These are phyloP conservation scores for Didymella exigua DNA, from an alignment of 2,329 filamentous ascomycete species.

Conservation along the genomic window DNA sequence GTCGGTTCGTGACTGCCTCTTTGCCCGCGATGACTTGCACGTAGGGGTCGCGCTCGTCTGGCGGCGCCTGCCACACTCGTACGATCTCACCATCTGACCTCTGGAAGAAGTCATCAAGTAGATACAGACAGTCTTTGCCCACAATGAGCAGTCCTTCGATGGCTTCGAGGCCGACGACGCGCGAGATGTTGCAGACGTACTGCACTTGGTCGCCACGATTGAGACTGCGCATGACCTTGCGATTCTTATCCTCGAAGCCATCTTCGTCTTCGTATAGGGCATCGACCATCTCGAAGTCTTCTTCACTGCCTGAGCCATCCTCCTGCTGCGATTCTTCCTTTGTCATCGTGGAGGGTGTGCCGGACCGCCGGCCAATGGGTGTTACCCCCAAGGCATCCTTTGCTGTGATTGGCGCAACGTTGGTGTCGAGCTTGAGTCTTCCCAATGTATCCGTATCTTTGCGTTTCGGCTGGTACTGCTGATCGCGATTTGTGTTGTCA, in stretches of 20 bases:
- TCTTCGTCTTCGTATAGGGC: slow-evolving; percentile 86
- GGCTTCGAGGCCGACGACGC: slow-evolving; percentile 90
- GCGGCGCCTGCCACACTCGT: slow-evolving; percentile 90
- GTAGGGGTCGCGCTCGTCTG: slow-evolving; percentile 92
- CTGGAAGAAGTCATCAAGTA: slow-evolving; percentile 97
- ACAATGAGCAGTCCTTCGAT: slow-evolving; percentile 92
- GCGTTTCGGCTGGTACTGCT: slow-evolving; percentile 84
- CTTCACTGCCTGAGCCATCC: slow-evolving; percentile 64
- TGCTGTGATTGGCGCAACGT: slow-evolving; percentile 40
- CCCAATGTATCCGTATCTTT: slow-evolving; percentile 64
- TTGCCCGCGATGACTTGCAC: slow-evolving; percentile 89
- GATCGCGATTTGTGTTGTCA: slow-evolving; percentile 68
- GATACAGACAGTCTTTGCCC: slow-evolving; percentile 88
- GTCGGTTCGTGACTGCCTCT: slow-evolving; percentile 62
- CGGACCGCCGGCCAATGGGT: slow-evolving; percentile 29
- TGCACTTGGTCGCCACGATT: slow-evolving; percentile 91
- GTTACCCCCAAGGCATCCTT: slow-evolving; percentile 40
- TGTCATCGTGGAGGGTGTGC: slow-evolving; percentile 28
- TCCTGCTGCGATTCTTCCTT: slow-evolving; percentile 28
- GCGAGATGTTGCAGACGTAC: slow-evolving; percentile 92
- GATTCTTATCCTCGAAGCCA: slow-evolving; percentile 94
- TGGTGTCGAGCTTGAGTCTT: slow-evolving; percentile 55
- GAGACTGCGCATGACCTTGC: slow-evolving; percentile 94
- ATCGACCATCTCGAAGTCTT: slow-evolving; percentile 95
- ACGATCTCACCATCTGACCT: slow-evolving; percentile 94